These are phyloP conservation scores for Neonectria hederae DNA, from an alignment of 2,329 filamentous ascomycete genomes.

Conservation along the genomic window DNA sequence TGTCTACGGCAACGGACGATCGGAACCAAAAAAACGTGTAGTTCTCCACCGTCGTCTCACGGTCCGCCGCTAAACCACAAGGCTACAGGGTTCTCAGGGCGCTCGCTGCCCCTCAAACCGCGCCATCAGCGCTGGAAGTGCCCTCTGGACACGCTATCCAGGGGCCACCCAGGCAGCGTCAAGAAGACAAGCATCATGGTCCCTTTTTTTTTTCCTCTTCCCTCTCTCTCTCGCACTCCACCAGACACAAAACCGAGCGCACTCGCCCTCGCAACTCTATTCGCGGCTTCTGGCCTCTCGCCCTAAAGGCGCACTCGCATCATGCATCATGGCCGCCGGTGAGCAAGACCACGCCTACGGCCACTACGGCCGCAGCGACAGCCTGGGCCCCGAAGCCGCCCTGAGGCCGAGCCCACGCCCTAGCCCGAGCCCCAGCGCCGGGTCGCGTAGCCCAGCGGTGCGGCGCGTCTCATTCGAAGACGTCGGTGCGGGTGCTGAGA, in stretches of 20 bases:
- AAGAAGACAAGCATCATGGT: conserved; percentile 28
- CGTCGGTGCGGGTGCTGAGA: conserved; percentile 22
- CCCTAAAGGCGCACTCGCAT: conserved; percentile 24
- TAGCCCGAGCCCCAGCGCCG: conserved; percentile 32
- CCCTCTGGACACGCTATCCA: conserved; percentile 9
- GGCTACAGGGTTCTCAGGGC: conserved; percentile 12
- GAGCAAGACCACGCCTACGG: conserved; percentile 39
- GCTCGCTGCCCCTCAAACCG: conserved; percentile 11
- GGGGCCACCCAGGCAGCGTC: conserved; percentile 13
- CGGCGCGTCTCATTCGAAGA: conserved; percentile 38
- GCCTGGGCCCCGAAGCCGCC: conserved; percentile 4
- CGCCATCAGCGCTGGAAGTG: conserved; percentile 8
- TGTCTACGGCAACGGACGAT: conserved; percentile 19
- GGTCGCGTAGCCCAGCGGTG: conserved; percentile 39
- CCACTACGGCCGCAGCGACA: conserved; percentile 28
- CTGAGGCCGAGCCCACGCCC: conserved; percentile 17
- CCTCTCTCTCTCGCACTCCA: conserved; percentile 15
- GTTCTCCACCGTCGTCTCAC: not conserved
- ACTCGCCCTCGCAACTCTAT: conserved; percentile 4
- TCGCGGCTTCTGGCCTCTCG: conserved; percentile 9
- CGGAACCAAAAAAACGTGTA: conserved; percentile 1
- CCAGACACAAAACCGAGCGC: conserved; percentile 1
- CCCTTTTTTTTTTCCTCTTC: conserved; percentile 12
- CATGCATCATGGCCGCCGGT: conserved; percentile 52
- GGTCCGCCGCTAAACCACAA: conserved; percentile 12